phyloP scores from a whole-genome alignment of 2,329 filamentous ascomycete genomes.

The Colletotrichum tabaci region DNA sequence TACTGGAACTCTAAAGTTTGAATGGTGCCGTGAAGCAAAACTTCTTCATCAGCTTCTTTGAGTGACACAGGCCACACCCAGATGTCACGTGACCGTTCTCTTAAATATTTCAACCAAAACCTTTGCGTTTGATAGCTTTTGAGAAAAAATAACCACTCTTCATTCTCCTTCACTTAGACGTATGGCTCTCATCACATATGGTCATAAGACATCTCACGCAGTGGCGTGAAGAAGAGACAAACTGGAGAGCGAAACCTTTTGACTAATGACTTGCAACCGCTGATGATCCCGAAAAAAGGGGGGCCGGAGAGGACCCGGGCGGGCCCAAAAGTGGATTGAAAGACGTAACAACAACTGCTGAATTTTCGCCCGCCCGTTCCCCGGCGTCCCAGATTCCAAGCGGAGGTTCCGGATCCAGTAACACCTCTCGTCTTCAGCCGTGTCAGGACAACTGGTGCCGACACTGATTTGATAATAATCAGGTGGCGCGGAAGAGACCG shows the following conservation, averaged over 20 bases:
- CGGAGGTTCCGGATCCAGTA: constrained; percentile 40
- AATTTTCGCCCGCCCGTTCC: constrained; percentile 31
- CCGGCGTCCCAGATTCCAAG: constrained; percentile 11
- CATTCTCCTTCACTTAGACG: too few species aligned
- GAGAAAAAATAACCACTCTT: too few species aligned
- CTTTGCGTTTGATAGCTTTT: too few species aligned
- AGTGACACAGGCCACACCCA: too few species aligned
- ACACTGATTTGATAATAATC: not conserved
- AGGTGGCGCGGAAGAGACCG: constrained; percentile 27
- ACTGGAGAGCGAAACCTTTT: not conserved
- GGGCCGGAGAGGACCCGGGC: constrained; percentile 9
- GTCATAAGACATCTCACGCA: too few species aligned
- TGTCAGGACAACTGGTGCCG: constrained; percentile 28
- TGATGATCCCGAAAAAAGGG: not conserved
- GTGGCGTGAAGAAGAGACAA: too few species aligned
- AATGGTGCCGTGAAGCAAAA: too few species aligned
- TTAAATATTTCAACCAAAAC: too few species aligned
- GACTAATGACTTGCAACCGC: not conserved
- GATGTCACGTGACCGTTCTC: too few species aligned
- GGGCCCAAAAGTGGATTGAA: constrained; percentile 41
- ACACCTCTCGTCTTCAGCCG: constrained; percentile 19
- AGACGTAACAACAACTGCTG: constrained; percentile 43
- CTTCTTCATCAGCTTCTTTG: too few species aligned
- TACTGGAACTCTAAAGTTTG: too few species aligned
- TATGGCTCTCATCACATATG: too few species aligned